Evolutionary conservation across 805 yeast species (phyloP).

Genomic region (Cyberlindnera xishuangbannaensis): DNA sequence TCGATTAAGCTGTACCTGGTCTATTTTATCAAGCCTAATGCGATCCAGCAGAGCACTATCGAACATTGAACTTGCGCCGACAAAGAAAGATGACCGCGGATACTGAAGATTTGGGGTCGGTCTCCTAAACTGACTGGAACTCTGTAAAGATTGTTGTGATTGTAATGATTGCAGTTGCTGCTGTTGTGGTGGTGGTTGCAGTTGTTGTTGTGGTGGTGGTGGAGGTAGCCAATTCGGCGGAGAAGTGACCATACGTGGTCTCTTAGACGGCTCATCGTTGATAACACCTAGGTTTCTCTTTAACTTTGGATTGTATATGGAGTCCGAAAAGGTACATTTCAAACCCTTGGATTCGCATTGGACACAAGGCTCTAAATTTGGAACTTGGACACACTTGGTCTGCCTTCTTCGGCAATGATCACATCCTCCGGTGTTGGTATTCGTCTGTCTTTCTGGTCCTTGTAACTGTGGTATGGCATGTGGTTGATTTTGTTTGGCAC

Average conservation of each 20-base stretch:
- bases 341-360: constrained; percentile 72
- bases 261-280: constrained; percentile 10
- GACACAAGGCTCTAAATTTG: constrained; percentile 59
- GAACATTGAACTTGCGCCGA: constrained; percentile 84
- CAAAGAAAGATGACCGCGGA: constrained; percentile 83
- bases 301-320: constrained; percentile 37
- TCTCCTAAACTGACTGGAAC: constrained; percentile 15
- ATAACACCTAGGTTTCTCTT: constrained; percentile 26
- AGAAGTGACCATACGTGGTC: constrained; percentile 4
- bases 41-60: constrained; percentile 65
- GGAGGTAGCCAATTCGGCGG: constrained; percentile 4
- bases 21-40: constrained; percentile 62
- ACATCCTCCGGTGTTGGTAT: constrained; percentile 3
- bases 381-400: constrained; percentile 68
- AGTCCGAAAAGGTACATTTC: constrained; percentile 69
- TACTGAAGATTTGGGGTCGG: constrained; percentile 54
- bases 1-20: constrained; percentile 70
- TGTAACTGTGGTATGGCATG: neutral
- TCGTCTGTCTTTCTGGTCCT: constrained; percentile 1
- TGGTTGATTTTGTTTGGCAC: constrained; percentile 4
- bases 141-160: constrained; percentile 7
- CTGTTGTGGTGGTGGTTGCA: too few species aligned
- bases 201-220: too few species aligned
- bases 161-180: neutral
- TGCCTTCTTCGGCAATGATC: constrained; percentile 81